Evolutionary conservation across 139 green algal species (phyloP).

Genomic region (Chlorella sp.): DNA sequence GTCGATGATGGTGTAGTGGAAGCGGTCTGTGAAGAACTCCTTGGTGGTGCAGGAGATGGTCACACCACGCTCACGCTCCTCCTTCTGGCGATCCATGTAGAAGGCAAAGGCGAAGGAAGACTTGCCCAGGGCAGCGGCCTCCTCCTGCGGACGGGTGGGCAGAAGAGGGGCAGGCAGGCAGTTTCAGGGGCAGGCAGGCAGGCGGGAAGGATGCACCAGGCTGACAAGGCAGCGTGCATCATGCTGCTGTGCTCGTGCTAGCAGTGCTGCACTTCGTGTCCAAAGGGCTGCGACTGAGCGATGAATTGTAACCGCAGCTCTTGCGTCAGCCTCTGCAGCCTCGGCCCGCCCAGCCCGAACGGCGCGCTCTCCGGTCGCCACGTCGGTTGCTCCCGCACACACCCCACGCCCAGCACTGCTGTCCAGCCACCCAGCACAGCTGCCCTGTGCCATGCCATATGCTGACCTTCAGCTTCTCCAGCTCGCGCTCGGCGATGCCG

Average conservation of each 20-base stretch:
- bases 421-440: neutral
- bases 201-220: too few species aligned
- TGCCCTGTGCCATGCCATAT: too few species aligned
- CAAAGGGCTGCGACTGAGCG: too few species aligned
- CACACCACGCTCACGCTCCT: conserved; percentile 93
- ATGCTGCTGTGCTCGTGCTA: too few species aligned
- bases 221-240: too few species aligned
- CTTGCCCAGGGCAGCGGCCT: conserved; percentile 80
- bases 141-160: conserved; percentile 50
- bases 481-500: conserved; percentile 98
- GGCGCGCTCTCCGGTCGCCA: too few species aligned
- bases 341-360: too few species aligned
- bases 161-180: neutral
- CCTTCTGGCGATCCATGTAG: conserved; percentile 96
- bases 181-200: too few species aligned
- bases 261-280: too few species aligned
- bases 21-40: conserved; percentile 99
- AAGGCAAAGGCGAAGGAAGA: conserved; percentile 81
- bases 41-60: conserved; percentile 98
- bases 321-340: too few species aligned
- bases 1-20: conserved; percentile 99
- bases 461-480: conserved; percentile 83
- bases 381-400: too few species aligned
- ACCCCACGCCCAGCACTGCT: neutral
- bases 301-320: too few species aligned